Evolutionary conservation across 768 basidiomycete species (phyloP).

Genomic region (Pisolithus marmoratus): DNA sequence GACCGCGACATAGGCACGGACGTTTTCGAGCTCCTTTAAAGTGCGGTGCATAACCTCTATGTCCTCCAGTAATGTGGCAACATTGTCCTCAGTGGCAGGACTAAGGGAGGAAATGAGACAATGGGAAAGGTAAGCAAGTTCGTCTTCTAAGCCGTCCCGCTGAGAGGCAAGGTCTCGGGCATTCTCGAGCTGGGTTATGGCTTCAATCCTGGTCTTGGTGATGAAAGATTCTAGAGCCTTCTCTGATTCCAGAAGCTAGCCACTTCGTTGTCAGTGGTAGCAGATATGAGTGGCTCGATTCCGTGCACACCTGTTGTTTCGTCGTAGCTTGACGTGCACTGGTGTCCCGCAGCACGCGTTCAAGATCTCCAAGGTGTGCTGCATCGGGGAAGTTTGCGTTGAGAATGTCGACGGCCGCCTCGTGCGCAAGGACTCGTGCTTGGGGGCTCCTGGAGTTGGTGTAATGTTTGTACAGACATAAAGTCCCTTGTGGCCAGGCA

Average conservation of each 20-base stretch:
- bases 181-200: conserved; percentile 47
- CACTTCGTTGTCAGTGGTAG: conserved; percentile 23
- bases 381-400: conserved; percentile 44
- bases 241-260: conserved; percentile 55
- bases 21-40: conserved; percentile 69
- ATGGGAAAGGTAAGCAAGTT: conserved; percentile 60
- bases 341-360: conserved; percentile 39
- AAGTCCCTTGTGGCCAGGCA: neutral
- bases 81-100: conserved; percentile 37
- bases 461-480: conserved; percentile 43
- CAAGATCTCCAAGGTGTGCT: conserved; percentile 46
- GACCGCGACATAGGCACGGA: conserved; percentile 71
- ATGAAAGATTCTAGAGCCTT: conserved; percentile 42
- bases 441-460: conserved; percentile 45
- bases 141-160: conserved; percentile 73
- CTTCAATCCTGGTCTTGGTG: conserved; percentile 40
- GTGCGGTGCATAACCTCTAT: conserved; percentile 74
- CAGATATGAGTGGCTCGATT: conserved; percentile 9
- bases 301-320: conserved; percentile 38
- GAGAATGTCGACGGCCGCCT: conserved; percentile 31
- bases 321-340: conserved; percentile 36
- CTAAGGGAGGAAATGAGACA: conserved; percentile 55
- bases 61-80: conserved; percentile 71
- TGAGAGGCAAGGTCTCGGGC: conserved; percentile 73
- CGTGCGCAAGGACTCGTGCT: conserved; percentile 35